Evolutionary conservation across 163 green algal genomes (phyloP).

Genomic region (Chloroidium sp.): DNA sequence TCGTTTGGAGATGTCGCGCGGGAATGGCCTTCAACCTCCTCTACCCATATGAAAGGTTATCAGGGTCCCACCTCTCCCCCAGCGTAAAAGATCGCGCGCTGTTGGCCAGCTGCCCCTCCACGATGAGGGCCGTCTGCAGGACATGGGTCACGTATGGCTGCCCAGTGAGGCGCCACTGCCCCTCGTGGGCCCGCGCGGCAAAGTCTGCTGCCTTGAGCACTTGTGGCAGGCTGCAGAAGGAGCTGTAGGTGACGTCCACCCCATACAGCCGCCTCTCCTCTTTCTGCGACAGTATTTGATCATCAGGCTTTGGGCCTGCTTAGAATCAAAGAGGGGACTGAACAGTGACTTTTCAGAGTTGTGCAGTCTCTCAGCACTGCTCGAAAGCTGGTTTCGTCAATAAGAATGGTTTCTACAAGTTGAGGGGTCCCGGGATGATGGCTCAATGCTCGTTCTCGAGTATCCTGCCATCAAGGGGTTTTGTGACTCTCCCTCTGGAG

Average conservation of each 20-base stretch:
- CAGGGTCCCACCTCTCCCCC: background rate
- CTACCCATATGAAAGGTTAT: background rate
- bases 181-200: conserved; percentile 54
- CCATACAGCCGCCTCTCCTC: conserved; percentile 18
- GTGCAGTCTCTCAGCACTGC: too few species aligned
- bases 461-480: too few species aligned
- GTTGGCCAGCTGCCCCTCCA: conserved; percentile 66
- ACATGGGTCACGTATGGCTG: conserved; percentile 90
- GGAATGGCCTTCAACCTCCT: background rate
- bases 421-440: too few species aligned
- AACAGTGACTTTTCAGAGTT: too few species aligned
- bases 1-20: background rate
- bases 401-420: too few species aligned
- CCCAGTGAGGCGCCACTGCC: conserved; percentile 72
- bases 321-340: too few species aligned
- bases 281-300: too few species aligned
- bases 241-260: conserved; percentile 34
- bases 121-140: conserved; percentile 84
- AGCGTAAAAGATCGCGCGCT: background rate
- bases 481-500: too few species aligned
- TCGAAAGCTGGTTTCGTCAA: too few species aligned
- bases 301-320: too few species aligned
- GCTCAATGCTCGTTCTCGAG: too few species aligned
- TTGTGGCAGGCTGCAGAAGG: conserved; percentile 22
- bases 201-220: conserved; percentile 48